Evolutionary conservation across 306 rosid genomes (phyloP).

Genomic region (Hippophae tibetana): DNA sequence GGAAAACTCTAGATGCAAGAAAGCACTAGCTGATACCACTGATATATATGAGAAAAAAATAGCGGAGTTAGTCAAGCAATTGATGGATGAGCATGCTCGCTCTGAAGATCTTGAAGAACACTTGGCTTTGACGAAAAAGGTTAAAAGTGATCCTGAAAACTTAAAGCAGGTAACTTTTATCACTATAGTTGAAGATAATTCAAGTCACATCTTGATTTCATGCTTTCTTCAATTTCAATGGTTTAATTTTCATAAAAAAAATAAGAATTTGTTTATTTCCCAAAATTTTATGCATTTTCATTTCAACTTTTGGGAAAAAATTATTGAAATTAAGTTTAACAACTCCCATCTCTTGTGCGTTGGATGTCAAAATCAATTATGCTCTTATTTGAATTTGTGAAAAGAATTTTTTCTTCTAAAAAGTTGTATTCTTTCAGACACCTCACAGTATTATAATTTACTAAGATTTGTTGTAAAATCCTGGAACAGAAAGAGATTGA

Average conservation of each 20-base stretch:
- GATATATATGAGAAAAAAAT: slow-evolving; percentile 42
- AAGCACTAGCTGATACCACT: slow-evolving; percentile 35
- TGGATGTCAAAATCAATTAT: too few species aligned
- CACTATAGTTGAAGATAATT: background rate
- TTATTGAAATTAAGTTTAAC: too few species aligned
- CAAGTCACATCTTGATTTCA: background rate
- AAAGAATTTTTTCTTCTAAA: background rate
- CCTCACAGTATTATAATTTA: background rate
- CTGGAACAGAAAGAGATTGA: slow-evolving; percentile 35
- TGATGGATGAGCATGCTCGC: slow-evolving; percentile 29
- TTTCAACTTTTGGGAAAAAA: too few species aligned
- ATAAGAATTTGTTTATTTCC: background rate
- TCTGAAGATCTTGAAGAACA: slow-evolving; percentile 32
- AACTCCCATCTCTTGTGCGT: too few species aligned
- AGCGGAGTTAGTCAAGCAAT: slow-evolving; percentile 31
- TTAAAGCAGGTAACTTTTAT: slow-evolving; percentile 31
- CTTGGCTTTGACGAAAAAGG: slow-evolving; percentile 33
- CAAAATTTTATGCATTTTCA: background rate
- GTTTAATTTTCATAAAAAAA: background rate
- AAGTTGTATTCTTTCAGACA: background rate
- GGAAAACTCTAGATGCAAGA: slow-evolving; percentile 32
- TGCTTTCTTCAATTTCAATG: background rate
- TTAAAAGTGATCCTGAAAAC: slow-evolving; percentile 25
- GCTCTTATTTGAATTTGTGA: background rate
- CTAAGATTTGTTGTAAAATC: slow-evolving; percentile 11